Conservation (phyloP, 352 stramenopile genomes). For the Albugo candida region DNA sequence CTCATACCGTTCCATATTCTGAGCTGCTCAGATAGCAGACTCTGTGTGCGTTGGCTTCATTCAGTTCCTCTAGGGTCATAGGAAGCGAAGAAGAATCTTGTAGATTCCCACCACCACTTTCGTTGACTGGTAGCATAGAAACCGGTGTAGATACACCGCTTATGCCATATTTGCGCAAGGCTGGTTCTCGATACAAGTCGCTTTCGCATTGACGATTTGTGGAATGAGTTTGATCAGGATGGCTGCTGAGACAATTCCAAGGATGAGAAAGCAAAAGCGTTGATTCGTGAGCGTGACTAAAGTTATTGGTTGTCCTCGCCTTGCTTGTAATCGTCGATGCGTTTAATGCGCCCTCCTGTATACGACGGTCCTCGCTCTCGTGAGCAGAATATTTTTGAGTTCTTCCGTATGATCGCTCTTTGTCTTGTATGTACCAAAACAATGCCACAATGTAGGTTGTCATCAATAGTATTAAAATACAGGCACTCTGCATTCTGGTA, state of each 20-base stretch:
- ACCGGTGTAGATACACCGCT: no score
- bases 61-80: no score
- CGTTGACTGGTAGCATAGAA: no score
- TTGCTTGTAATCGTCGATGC: constrained; percentile 6
- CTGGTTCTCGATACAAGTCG: constrained; percentile 52
- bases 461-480: constrained; percentile 60
- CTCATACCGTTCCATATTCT: no score
- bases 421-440: constrained; percentile 74
- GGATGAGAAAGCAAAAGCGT: background rate
- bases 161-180: constrained; percentile 16
- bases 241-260: no score
- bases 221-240: no score
- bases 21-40: no score
- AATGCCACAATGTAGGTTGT: constrained; percentile 60
- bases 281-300: constrained; percentile 9
- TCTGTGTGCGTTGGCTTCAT: no score
- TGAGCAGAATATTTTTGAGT: no score
- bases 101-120: no score
- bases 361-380: no score
- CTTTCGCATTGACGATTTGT: constrained; percentile 12
- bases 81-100: no score
- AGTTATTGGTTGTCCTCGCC: constrained; percentile 1
- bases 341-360: constrained; percentile 3
- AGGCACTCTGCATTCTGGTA: constrained; percentile 48
- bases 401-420: constrained; percentile 32